Conservation (phyloP, 805 yeast genomes). For the Yarrowia hollandica region DNA sequence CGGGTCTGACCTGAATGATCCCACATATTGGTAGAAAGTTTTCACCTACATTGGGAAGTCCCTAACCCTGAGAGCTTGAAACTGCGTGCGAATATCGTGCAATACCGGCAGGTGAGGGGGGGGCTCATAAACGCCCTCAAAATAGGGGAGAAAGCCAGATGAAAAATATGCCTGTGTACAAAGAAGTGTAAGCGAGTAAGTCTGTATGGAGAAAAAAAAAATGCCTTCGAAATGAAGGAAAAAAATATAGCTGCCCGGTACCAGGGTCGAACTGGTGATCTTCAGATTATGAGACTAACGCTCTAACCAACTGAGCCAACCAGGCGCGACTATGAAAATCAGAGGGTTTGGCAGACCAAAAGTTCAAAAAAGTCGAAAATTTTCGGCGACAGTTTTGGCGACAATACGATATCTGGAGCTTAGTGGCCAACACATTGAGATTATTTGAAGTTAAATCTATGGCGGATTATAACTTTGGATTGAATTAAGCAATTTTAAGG, state of each 20-base stretch:
- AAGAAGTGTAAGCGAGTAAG: too few relatives aligned
- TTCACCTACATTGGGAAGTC: constrained; percentile 13
- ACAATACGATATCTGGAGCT: not conserved
- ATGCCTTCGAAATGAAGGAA: too few relatives aligned
- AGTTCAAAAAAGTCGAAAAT: not conserved
- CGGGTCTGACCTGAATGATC: not conserved
- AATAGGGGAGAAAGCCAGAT: too few relatives aligned
- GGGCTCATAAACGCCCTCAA: too few relatives aligned
- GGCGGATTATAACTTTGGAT: too few relatives aligned
- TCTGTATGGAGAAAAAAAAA: not conserved
- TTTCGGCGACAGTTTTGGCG: not conserved
- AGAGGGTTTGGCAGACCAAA: not conserved
- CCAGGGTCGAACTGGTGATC: constrained; percentile 28
- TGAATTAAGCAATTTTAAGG: too few relatives aligned
- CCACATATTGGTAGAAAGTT: constrained; percentile 12
- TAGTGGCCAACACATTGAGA: not conserved
- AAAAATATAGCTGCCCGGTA: constrained; percentile 11
- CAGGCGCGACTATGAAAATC: not conserved
- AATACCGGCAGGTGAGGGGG: not conserved
- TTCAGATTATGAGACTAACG: constrained; percentile 28
- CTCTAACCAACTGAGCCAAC: constrained; percentile 28
- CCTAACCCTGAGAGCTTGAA: constrained; percentile 19
- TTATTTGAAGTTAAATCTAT: too few relatives aligned
- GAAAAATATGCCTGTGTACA: too few relatives aligned
- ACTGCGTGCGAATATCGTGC: not conserved